phyloP scores from a whole-genome alignment of 306 rosid species.

The Cucurbita argyrosperma region DNA sequence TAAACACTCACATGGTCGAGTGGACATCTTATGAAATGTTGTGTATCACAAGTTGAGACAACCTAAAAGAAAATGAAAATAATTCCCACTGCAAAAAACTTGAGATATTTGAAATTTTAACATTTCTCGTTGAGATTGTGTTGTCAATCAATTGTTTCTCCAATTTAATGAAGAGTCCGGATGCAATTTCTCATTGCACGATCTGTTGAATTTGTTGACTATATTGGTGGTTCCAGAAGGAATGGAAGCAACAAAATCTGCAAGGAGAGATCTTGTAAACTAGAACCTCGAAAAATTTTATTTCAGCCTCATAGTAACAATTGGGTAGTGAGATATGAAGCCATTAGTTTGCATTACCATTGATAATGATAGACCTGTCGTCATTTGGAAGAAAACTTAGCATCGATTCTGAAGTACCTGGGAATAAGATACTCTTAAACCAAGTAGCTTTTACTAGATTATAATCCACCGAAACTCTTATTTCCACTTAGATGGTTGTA shows the following conservation, averaged over 20 bases:
- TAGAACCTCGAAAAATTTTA: neutral
- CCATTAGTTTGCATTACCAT: neutral
- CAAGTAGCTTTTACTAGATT: conserved; percentile 3
- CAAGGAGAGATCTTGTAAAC: neutral
- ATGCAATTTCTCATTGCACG: neutral
- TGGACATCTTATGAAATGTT: neutral
- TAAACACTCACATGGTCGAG: neutral
- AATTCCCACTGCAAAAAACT: neutral
- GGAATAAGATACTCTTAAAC: neutral
- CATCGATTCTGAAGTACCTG: neutral
- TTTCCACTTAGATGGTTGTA: conserved; percentile 43
- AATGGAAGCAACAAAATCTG: neutral
- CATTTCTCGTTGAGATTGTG: neutral
- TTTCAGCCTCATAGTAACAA: neutral
- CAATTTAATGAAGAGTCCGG: neutral
- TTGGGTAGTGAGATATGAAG: neutral
- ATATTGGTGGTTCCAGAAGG: neutral
- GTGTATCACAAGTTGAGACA: neutral
- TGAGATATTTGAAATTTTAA: neutral
- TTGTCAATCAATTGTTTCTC: neutral
- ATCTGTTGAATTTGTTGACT: neutral
- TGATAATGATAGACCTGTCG: neutral
- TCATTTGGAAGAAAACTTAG: neutral
- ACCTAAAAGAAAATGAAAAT: neutral
- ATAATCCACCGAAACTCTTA: conserved; percentile 26